Conservation (phyloP, 2,329 filamentous ascomycete genomes). For the Scedosporium apiospermum region DNA sequence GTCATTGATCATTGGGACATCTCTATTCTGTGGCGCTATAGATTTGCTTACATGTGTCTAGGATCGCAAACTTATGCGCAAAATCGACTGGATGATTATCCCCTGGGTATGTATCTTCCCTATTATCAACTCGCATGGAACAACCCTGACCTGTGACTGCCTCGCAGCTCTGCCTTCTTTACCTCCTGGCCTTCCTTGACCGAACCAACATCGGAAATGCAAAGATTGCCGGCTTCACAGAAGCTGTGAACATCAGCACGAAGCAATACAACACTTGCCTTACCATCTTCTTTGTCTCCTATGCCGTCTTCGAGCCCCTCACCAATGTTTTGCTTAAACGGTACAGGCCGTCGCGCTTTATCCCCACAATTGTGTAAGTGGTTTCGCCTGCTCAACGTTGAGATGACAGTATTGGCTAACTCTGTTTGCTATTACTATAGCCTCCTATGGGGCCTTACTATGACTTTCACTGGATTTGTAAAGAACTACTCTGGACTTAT, state of each 20-base stretch:
- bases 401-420: constrained; percentile 23
- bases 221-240: constrained; percentile 42
- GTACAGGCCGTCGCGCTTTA: constrained; percentile 55
- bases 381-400: constrained; percentile 9
- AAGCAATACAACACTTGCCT: constrained; percentile 52
- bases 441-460: constrained; percentile 39
- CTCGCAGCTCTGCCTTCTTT: constrained; percentile 53
- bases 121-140: background rate
- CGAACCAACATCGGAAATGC: constrained; percentile 44
- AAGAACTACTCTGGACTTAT: constrained; percentile 33
- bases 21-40: no score
- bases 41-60: background rate
- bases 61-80: constrained; percentile 4
- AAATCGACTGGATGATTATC: constrained; percentile 4
- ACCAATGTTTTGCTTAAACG: constrained; percentile 59
- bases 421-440: constrained; percentile 45
- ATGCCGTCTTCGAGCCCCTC: constrained; percentile 53
- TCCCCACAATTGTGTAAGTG: constrained; percentile 45
- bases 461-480: constrained; percentile 41
- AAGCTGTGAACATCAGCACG: constrained; percentile 17
- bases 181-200: constrained; percentile 47
- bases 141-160: background rate
- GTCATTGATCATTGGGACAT: background rate
- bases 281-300: constrained; percentile 62
- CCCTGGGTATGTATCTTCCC: constrained; percentile 4